These are phyloP conservation scores for Aureobasidium sp. DNA, from an alignment of 2,329 filamentous ascomycete species.

Conservation along the genomic window DNA sequence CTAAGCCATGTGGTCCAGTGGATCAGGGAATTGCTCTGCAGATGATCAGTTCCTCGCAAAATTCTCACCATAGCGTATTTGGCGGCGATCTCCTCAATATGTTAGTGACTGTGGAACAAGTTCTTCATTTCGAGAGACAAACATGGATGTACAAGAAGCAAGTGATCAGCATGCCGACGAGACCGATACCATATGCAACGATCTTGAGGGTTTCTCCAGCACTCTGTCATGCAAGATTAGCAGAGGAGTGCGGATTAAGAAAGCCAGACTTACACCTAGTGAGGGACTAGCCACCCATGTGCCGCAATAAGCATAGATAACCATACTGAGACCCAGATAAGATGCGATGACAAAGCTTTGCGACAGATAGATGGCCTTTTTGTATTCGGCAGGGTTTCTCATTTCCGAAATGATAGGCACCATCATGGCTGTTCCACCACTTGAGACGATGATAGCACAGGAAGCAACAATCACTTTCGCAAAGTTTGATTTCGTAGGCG, in stretches of 20 bases:
- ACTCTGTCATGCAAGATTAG: too few species aligned
- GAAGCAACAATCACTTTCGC: constrained; percentile 52
- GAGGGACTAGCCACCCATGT: constrained; percentile 57
- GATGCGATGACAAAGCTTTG: constrained; percentile 52
- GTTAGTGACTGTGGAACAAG: too few species aligned
- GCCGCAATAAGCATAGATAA: constrained; percentile 57
- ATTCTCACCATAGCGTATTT: constrained; percentile 53
- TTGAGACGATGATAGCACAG: constrained; percentile 54
- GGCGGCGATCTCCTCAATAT: too few species aligned
- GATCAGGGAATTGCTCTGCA: constrained; percentile 44
- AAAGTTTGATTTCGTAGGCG: constrained; percentile 51
- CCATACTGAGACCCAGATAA: constrained; percentile 53
- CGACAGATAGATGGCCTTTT: constrained; percentile 53
- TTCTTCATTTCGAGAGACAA: too few species aligned
- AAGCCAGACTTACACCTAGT: constrained; percentile 45
- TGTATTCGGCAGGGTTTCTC: constrained; percentile 52
- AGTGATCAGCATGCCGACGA: constrained; percentile 49
- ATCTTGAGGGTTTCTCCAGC: constrained; percentile 55
- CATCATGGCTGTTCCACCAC: constrained; percentile 55
- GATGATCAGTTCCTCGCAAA: constrained; percentile 43
- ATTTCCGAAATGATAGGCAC: constrained; percentile 61
- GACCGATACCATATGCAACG: constrained; percentile 53
- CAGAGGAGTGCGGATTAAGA: too few species aligned
- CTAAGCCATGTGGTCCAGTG: constrained; percentile 49
- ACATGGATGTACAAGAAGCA: constrained; percentile 44